Evolutionary conservation across 1,139 yeast species (phyloP).

Genomic region (Wickerhamomyces sp.): DNA sequence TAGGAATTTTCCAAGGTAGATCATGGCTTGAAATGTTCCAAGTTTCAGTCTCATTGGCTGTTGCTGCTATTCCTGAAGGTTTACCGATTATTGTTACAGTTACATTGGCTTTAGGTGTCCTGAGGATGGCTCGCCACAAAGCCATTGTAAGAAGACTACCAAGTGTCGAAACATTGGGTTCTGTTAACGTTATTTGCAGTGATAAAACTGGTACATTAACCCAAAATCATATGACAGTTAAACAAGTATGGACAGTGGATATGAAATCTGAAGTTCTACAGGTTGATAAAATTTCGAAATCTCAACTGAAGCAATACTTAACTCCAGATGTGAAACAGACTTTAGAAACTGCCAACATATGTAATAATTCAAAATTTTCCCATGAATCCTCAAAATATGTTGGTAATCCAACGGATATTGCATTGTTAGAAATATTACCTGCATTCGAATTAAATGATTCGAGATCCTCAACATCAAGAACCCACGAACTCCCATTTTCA

Average conservation of each 20-base stretch:
- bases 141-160: conserved; percentile 94
- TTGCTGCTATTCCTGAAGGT: conserved; percentile 98
- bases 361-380: conserved; percentile 77
- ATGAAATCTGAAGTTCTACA: conserved; percentile 53
- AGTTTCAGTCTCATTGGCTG: conserved; percentile 92
- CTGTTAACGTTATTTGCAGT: conserved; percentile 90
- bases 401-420: conserved; percentile 95
- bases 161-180: conserved; percentile 91
- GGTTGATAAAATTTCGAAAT: conserved; percentile 43
- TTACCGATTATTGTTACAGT: conserved; percentile 95
- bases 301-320: conserved; percentile 39
- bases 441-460: conserved; percentile 69
- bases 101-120: conserved; percentile 89
- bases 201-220: conserved; percentile 96
- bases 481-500: conserved; percentile 78
- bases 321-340: conserved; percentile 50
- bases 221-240: conserved; percentile 89
- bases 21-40: conserved; percentile 97
- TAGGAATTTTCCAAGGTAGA: conserved; percentile 88
- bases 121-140: conserved; percentile 89
- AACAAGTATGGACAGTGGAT: conserved; percentile 77
- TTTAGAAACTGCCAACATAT: conserved; percentile 66
- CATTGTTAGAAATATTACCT: conserved; percentile 69
- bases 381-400: conserved; percentile 65
- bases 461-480: conserved; percentile 55